Percentiles rank a stretch among this genome's conserved stretches.
These are phyloP conservation scores for Coniferiporia sulphurascens DNA, from an alignment of 1,284 basidiomycete species.

Conservation along the genomic window DNA sequence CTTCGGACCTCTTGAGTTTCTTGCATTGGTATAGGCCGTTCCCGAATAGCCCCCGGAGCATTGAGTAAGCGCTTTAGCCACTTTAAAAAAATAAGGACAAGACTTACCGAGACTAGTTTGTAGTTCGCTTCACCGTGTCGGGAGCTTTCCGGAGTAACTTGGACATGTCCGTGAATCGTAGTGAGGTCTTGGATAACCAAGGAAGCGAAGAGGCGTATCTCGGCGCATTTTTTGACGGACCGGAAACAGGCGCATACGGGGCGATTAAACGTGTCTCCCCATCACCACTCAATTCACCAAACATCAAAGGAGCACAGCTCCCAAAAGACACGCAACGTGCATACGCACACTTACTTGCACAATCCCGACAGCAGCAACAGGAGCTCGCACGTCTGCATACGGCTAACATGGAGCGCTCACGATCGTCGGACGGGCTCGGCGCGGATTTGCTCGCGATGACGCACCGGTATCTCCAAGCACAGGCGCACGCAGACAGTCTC, in stretches of 20 bases:
- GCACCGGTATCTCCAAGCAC: slow-evolving; percentile 14
- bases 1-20: too few species aligned
- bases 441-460: slow-evolving; percentile 15
- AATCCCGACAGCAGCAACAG: slow-evolving; percentile 5
- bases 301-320: neutral
- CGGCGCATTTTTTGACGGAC: neutral
- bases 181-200: neutral
- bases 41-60: too few species aligned
- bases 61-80: too few species aligned
- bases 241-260: neutral
- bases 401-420: neutral
- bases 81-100: too few species aligned
- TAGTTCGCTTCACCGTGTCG: neutral
- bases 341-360: slow-evolving; percentile 2
- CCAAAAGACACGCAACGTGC: neutral
- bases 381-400: neutral
- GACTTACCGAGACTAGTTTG: too few species aligned
- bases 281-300: neutral
- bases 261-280: neutral
- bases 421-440: slow-evolving; percentile 1
- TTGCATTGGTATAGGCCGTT: too few species aligned
- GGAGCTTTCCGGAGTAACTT: too few species aligned
- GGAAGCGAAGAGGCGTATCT: neutral
- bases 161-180: neutral
- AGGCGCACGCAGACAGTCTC: neutral